Conservation (phyloP, 2,329 filamentous ascomycete genomes). For the Mycocentrospora acerina region DNA sequence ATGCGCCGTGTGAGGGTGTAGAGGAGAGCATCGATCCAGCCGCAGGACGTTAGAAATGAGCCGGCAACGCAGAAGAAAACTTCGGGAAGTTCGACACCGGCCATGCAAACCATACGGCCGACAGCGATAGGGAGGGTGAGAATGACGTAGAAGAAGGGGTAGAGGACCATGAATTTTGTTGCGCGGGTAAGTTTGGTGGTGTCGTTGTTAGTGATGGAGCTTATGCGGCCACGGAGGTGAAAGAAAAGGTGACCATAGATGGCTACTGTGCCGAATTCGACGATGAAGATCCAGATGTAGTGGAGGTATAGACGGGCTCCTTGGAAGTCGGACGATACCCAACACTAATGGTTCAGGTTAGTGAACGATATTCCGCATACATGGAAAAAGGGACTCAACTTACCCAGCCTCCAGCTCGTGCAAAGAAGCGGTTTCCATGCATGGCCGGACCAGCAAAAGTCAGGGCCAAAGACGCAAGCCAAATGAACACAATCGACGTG, state of each 20-base stretch:
- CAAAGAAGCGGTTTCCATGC: conserved; percentile 47
- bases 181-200: conserved; percentile 42
- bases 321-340: conserved; percentile 49
- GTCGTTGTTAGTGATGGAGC: conserved; percentile 38
- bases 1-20: conserved; percentile 47
- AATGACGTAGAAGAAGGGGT: conserved; percentile 66
- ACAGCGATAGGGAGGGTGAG: conserved; percentile 65
- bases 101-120: conserved; percentile 43
- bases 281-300: conserved; percentile 57
- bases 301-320: conserved; percentile 52
- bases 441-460: conserved; percentile 50
- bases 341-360: conserved; percentile 48
- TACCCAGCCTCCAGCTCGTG: conserved; percentile 55
- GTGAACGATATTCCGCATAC: neutral
- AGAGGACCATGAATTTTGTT: conserved; percentile 60
- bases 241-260: conserved; percentile 54
- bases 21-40: conserved; percentile 47
- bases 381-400: conserved; percentile 11
- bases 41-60: conserved; percentile 55
- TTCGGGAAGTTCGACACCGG: conserved; percentile 42
- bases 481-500: conserved; percentile 46
- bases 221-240: conserved; percentile 50
- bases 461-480: conserved; percentile 49
- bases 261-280: conserved; percentile 54
- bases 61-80: conserved; percentile 62